These are phyloP conservation scores for Mycena polygramma DNA, from an alignment of 768 basidiomycete genomes.

Conservation along the genomic window DNA sequence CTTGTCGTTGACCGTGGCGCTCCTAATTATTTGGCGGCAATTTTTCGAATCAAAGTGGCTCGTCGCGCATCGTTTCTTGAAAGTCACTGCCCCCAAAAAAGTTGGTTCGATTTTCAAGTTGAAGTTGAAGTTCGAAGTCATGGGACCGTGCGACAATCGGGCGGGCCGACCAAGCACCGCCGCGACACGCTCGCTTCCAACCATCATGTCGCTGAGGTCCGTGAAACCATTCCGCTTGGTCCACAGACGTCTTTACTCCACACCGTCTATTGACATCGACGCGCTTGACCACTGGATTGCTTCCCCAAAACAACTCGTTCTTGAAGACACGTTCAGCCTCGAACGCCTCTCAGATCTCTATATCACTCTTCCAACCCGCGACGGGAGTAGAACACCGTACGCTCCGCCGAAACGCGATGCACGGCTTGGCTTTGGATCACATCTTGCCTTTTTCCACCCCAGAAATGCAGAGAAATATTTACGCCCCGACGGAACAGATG, in stretches of 20 bases:
- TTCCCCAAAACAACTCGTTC: slow-evolving; percentile 58
- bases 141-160: no score
- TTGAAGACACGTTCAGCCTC: slow-evolving; percentile 63
- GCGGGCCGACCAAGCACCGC: no score
- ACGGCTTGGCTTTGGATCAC: slow-evolving; percentile 73
- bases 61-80: no score
- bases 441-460: slow-evolving; percentile 82
- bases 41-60: no score
- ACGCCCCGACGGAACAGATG: slow-evolving; percentile 77
- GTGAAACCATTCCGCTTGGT: background rate
- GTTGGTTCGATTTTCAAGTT: no score
- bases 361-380: slow-evolving; percentile 78
- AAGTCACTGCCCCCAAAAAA: no score
- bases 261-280: background rate
- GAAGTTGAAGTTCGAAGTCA: no score
- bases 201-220: background rate
- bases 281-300: slow-evolving; percentile 68
- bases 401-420: slow-evolving; percentile 54
- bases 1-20: no score
- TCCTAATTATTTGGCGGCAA: no score
- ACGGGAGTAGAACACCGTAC: slow-evolving; percentile 64
- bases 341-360: slow-evolving; percentile 76
- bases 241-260: slow-evolving; percentile 18
- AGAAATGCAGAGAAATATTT: slow-evolving; percentile 68
- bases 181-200: no score